Evolutionary conservation across 2,329 filamentous ascomycete species (phyloP), one percentile per base, ranked within the genome.

Genomic region (Chrysosporium keratinophilum): DNA sequence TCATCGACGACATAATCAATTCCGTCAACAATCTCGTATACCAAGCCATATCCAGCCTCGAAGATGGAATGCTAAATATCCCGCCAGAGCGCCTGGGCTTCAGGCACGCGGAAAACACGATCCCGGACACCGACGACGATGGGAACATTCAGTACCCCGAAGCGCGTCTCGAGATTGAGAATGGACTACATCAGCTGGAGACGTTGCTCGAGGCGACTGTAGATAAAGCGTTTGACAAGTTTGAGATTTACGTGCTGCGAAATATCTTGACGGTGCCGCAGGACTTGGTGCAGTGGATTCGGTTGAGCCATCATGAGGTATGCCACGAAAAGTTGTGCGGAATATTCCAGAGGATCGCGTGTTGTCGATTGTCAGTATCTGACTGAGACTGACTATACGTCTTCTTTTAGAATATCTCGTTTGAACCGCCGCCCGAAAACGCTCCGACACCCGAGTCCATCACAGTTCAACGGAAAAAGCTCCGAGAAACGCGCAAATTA

Each of bases 1-100:
- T 98, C 41, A 85, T 98, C 65, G 93, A 98, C 80, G 91, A 97
- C 72, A 90, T 97, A 63, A 95, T 97, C 74, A 96, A 97, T 76
- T 87, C 85, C 53, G 83, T 96, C 69, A 98, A 97, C 74, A 87
- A 91, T 64, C 81, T 96, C 63, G 85, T 93, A 64, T 93, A 95
- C 71, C 85, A 85, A 68, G 90, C 88, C 52, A 83, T 95, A 64
- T 87, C 88, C 64, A 88, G 86, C 57, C 83, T 97, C 60, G 93
- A 97, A 70, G 81, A 82, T 53, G 87, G 88, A 1, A 82, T 98
- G 17, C 76, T 88, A 47, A 78, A 79, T 49, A 84, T 86, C 2
- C 81, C 86, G 1, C 86, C 90, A 0, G 76, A 83, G 23, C 78
- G 81, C 12, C 80, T 98, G 34, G 93, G 93, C n/a, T 97, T 96